Conservation (phyloP, 192 early-diverging fungal species). For the Physocladia obscura region DNA sequence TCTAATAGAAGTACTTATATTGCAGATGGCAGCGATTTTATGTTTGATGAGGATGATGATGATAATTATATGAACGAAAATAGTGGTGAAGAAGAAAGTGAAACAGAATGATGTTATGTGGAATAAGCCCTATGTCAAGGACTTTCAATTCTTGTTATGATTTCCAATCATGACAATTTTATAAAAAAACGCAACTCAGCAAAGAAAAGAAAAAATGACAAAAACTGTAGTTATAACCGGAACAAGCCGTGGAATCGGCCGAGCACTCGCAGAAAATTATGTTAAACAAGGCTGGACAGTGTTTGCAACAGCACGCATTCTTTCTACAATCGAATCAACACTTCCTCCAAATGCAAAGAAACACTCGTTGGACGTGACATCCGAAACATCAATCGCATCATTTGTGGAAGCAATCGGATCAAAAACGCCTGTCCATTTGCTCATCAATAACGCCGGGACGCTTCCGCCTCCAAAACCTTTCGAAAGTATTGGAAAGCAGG, state of each 20-base stretch:
- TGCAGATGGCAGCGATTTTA: too few relatives aligned
- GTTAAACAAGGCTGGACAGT: conserved; percentile 2
- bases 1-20: too few relatives aligned
- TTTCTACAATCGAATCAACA: neutral
- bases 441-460: conserved; percentile 20
- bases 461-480: neutral
- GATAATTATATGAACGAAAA: too few relatives aligned
- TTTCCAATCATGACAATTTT: neutral
- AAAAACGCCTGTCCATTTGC: conserved; percentile 1
- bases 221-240: conserved; percentile 20
- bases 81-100: too few relatives aligned
- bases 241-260: neutral
- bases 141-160: too few relatives aligned
- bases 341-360: neutral
- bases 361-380: conserved; percentile 1
- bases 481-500: neutral
- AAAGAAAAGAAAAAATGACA: neutral
- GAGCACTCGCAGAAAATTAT: neutral
- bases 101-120: too few relatives aligned
- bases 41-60: too few relatives aligned
- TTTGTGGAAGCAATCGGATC: neutral
- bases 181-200: neutral
- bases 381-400: conserved; percentile 5
- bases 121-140: too few relatives aligned
- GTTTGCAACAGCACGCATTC: conserved; percentile 8